Evolutionary conservation across 2,329 filamentous ascomycete genomes (phyloP), one percentile per base, ranked within the genome.

Genomic region (Exophiala mesophila): DNA sequence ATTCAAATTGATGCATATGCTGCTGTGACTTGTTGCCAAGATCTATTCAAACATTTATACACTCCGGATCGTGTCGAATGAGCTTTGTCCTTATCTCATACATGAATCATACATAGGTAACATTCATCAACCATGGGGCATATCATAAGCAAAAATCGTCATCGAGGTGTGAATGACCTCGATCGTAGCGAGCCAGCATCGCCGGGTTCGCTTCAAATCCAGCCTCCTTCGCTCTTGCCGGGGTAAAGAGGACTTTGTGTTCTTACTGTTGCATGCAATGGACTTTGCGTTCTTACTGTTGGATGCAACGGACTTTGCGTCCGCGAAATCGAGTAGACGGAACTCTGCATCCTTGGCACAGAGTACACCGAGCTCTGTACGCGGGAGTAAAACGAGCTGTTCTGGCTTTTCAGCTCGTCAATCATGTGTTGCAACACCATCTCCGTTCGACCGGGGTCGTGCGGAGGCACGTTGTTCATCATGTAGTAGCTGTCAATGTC

Each of bases 401-500:
- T 38, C 5, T 29, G 21, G 21, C 24, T 38, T 15, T 38, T 38
- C 13, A 47, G 31, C 20, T 47, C 44, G 3, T 47, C 44, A 36
- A 47, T 47, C 44, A 47, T 47, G 16, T 24, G 28, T 13, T 47
- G 39, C 36, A 47, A 23, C n/a, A 39, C 39, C 15, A 47, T 16
- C 8, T 47, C 44, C 3, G 39, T 40, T 12, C 34, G 35, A 13
- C 18, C 38, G 18, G 39, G 34, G 10, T 35, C 30, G 30, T 34
- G 28, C 13, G 32, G 39, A 13, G 30, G 23, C 7, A 12, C 7
- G 23, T 37, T 24, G 19, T 33, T 41, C n/a, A 36, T 31, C 20
- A 40, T 17, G 23, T 47, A 47, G 19, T 47, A 47, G 36, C 44
- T 47, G 36, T 43, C 44, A 24, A 47, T 43, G 36, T 47, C 44